These are phyloP conservation scores for Malus fusca DNA, from an alignment of 306 rosid species.

Conservation along the genomic window DNA sequence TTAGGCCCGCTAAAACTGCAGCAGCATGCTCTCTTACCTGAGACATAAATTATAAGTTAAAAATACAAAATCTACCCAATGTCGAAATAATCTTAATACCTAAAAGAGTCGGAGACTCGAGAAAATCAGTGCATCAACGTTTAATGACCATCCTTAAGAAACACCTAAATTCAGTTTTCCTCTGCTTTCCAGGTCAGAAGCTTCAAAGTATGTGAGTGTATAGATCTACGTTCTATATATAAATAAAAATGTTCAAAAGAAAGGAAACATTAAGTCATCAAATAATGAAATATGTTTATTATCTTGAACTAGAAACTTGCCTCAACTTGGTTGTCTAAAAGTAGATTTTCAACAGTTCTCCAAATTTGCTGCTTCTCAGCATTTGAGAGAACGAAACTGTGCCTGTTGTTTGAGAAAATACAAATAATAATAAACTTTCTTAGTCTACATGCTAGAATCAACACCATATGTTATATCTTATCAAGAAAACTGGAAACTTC, in stretches of 20 bases:
- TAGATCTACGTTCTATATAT: background rate
- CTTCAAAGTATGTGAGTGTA: background rate
- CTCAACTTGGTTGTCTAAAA: constrained; percentile 97
- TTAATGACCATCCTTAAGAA: background rate
- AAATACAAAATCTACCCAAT: background rate
- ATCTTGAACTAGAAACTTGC: constrained; percentile 35
- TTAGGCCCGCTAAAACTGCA: constrained; percentile 91
- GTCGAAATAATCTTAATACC: background rate
- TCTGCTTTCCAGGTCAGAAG: background rate
- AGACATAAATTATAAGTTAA: constrained; percentile 20
- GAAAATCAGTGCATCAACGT: background rate
- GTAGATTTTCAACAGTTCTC: constrained; percentile 86
- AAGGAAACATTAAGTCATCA: background rate
- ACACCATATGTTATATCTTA: background rate
- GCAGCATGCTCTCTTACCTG: constrained; percentile 98
- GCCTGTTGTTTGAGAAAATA: constrained; percentile 50
- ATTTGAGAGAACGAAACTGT: constrained; percentile 73
- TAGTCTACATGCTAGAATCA: background rate
- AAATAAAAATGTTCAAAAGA: background rate
- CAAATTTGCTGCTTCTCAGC: constrained; percentile 69
- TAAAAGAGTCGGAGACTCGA: background rate
- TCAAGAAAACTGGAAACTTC: background rate
- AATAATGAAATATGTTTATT: background rate
- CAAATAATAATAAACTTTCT: background rate
- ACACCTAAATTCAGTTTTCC: background rate